A percentile compares a stretch with the other conserved stretches of the same genome.
Evolutionary conservation across 192 early-diverging fungal species (phyloP).

Genomic region (Rhizophagus prolifer): DNA sequence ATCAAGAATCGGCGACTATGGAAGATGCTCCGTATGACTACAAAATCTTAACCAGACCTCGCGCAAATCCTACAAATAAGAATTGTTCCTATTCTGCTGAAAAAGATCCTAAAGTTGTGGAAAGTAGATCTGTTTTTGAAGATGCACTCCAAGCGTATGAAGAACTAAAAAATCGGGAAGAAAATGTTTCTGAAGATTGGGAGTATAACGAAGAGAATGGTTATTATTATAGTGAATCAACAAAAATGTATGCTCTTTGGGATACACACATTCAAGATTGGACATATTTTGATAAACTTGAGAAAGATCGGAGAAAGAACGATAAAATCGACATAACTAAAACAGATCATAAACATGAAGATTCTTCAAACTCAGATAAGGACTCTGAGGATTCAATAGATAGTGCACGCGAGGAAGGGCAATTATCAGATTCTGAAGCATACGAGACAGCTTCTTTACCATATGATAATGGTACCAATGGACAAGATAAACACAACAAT

Average conservation of each 20-base stretch:
- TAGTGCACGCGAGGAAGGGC: slow-evolving; percentile 15
- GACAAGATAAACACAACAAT: not conserved
- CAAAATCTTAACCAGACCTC: slow-evolving; percentile 15
- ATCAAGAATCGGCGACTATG: slow-evolving; percentile 16
- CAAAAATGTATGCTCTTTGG: slow-evolving; percentile 24
- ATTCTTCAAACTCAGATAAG: not conserved
- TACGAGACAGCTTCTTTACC: slow-evolving; percentile 2
- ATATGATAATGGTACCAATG: not conserved
- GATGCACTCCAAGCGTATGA: slow-evolving; percentile 23
- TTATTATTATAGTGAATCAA: slow-evolving; percentile 18
- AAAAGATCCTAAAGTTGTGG: not conserved
- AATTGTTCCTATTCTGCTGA: not conserved
- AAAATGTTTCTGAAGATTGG: not conserved
- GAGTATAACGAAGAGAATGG: slow-evolving; percentile 5
- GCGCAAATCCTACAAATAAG: not conserved
- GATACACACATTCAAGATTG: not conserved
- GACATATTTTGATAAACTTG: slow-evolving; percentile 10
- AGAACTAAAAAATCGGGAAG: slow-evolving; percentile 17
- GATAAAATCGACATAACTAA: not conserved
- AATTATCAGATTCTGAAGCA: slow-evolving; percentile 20
- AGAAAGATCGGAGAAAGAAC: not conserved
- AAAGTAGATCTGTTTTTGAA: slow-evolving; percentile 5
- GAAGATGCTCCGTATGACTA: slow-evolving; percentile 23
- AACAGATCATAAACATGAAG: not conserved
- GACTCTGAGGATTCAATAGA: not conserved